Base-by-base conservation (phyloP, 306 rosid genomes). In the Ormosia emarginata region DNA sequence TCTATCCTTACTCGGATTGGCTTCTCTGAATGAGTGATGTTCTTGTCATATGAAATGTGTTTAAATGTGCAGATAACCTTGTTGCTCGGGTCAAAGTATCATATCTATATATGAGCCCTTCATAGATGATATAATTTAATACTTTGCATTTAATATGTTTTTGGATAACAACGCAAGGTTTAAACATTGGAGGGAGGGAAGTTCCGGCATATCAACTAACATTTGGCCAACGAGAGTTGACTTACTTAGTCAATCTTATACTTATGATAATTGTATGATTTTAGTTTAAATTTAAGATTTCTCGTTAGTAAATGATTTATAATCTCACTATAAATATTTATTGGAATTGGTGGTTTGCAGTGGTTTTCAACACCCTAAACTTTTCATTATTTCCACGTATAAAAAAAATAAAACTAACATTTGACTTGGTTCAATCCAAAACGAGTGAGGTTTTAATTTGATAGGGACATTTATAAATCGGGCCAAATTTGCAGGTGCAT, bases 401-500 rank as follows among this genome's bases (percentile, higher is more conserved):
- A 24, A 24, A 24, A 24, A 24, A 24, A 24, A n/a, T n/a, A 24
- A 24, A 24, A 0, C 1, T 37, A 39, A 12, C 55, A 69, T 13
- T 59, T 77, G 78, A 43, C 43, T 59, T 8, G 36, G 62, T 9
- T 17, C 33, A 39, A 36, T 36, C 32, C 6, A 6, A 68, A 24
- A 24, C 0, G 15, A 46, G 24, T 29, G 43, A 37, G 78, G 66
- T 24, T 50, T 44, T 71, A 82, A 59, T 65, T 50, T 68, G 47
- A 55, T 55, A 3, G 7, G 39, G 39, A 68, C 39, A 24, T 36
- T 5, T 6, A 63, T 36, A 39, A 4, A 59, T n/a, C 1, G 14
- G 59, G 39, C 71, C 77, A 74, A 78, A 36, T 18, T 17, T 41
- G 71, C 13, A 67, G 50, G 52, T 40, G 75, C 50, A 80, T 74